Conservation (phyloP, 768 basidiomycete species). For the Gautieria morchelliformis region DNA sequence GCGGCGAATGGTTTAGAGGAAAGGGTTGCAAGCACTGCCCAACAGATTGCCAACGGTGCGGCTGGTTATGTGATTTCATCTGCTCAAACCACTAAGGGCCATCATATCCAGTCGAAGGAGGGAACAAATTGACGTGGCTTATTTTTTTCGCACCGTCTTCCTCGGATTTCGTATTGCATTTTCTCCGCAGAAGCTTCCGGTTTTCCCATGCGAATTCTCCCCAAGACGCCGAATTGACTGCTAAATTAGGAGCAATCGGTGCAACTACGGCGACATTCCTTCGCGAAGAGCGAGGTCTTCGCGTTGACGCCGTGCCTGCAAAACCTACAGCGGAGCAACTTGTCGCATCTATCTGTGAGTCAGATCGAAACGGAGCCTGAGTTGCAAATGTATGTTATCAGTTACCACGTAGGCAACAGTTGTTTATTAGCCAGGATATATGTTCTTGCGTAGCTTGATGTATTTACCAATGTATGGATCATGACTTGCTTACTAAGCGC, state of each 20-base stretch:
- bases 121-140: constrained; percentile 37
- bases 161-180: constrained; percentile 46
- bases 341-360: constrained; percentile 17
- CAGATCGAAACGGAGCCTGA: not conserved
- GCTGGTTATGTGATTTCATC: not conserved
- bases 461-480: too few species aligned
- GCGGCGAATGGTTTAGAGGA: constrained; percentile 28
- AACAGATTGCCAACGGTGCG: not conserved
- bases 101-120: not conserved
- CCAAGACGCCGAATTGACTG: not conserved
- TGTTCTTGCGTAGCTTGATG: too few species aligned
- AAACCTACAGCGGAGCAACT: constrained; percentile 52
- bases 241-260: constrained; percentile 54
- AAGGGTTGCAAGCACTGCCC: not conserved
- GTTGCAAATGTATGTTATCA: not conserved
- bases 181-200: constrained; percentile 35
- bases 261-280: constrained; percentile 53
- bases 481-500: not conserved
- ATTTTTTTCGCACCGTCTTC: constrained; percentile 71
- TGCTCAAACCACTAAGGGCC: not conserved
- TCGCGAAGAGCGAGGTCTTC: constrained; percentile 31
- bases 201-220: constrained; percentile 18
- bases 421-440: too few species aligned
- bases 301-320: constrained; percentile 44
- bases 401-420: too few species aligned